Percentiles rank a stretch among this genome's conserved stretches.
Evolutionary conservation across 192 early-diverging fungal genomes (phyloP).

Genomic region (Entophlyctis luteolus): DNA sequence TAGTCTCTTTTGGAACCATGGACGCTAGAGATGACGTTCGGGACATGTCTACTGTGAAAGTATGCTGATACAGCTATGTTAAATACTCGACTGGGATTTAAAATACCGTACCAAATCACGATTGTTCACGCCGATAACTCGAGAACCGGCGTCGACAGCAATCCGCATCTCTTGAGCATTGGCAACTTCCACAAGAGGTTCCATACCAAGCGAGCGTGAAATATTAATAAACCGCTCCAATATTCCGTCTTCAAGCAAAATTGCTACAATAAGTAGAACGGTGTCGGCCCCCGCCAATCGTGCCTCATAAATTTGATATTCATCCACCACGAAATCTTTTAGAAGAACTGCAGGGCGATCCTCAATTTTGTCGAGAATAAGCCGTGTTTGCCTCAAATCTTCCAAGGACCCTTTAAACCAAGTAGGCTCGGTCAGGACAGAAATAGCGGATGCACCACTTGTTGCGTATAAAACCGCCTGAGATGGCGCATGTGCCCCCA

Average conservation of each 20-base stretch:
- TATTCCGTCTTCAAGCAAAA: slow-evolving; percentile 63
- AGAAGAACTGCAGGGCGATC: slow-evolving; percentile 88
- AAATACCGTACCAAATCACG: slow-evolving; percentile 79
- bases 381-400: slow-evolving; percentile 86
- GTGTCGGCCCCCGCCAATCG: slow-evolving; percentile 93
- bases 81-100: too few species aligned
- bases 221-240: slow-evolving; percentile 69
- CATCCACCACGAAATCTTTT: slow-evolving; percentile 95
- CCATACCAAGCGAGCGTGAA: slow-evolving; percentile 80
- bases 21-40: slow-evolving; percentile 74
- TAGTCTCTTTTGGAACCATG: slow-evolving; percentile 68
- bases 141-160: slow-evolving; percentile 76
- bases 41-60: slow-evolving; percentile 88
- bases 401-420: slow-evolving; percentile 97
- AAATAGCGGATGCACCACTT: slow-evolving; percentile 89
- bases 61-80: slow-evolving; percentile 17
- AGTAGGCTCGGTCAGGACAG: slow-evolving; percentile 95
- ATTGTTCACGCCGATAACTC: slow-evolving; percentile 97
- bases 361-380: slow-evolving; percentile 53
- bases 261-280: slow-evolving; percentile 92
- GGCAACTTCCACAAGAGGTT: slow-evolving; percentile 99
- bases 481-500: slow-evolving; percentile 76
- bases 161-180: slow-evolving; percentile 81
- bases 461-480: slow-evolving; percentile 82
- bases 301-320: slow-evolving; percentile 95